A percentile compares a stretch with the other conserved stretches of the same genome.
Evolutionary conservation across 2,329 filamentous ascomycete species (phyloP).

Genomic region (Shiraia sp.): DNA sequence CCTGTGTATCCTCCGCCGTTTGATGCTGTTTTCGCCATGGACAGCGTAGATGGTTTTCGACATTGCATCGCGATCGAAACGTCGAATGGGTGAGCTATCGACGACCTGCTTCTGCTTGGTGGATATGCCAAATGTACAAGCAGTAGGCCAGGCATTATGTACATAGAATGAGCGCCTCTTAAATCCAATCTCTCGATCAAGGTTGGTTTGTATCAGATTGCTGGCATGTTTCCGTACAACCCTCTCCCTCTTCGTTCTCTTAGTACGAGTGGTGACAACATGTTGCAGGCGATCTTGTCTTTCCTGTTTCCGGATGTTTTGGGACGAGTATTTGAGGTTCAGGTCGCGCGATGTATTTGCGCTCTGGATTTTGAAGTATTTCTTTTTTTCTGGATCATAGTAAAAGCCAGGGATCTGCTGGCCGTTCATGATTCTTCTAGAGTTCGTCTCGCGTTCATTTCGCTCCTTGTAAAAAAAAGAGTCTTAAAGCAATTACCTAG

Average conservation of each 20-base stretch:
- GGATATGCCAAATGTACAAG: slow-evolving; percentile 23
- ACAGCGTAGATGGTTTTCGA: slow-evolving; percentile 29
- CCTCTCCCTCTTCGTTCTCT: slow-evolving; percentile 27
- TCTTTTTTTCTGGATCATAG: slow-evolving; percentile 52
- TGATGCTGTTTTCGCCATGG: slow-evolving; percentile 27
- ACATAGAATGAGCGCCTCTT: slow-evolving; percentile 20
- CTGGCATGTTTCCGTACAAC: slow-evolving; percentile 23
- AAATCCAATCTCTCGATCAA: slow-evolving; percentile 34
- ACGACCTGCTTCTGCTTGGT: slow-evolving; percentile 10
- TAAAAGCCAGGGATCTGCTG: slow-evolving; percentile 54
- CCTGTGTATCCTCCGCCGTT: slow-evolving; percentile 11
- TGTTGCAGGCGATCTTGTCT: slow-evolving; percentile 25
- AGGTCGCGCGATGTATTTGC: slow-evolving; percentile 38
- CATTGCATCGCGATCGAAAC: slow-evolving; percentile 33
- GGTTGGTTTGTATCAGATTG: slow-evolving; percentile 19
- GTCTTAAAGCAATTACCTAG: background rate
- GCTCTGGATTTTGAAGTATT: slow-evolving; percentile 54
- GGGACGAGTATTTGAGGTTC: slow-evolving; percentile 45
- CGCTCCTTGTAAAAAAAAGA: background rate
- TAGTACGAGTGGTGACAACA: slow-evolving; percentile 5
- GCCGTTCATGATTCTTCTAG: slow-evolving; percentile 39
- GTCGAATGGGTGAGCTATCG: slow-evolving; percentile 14
- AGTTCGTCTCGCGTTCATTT: background rate
- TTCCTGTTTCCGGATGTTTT: slow-evolving; percentile 46
- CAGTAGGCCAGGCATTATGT: slow-evolving; percentile 29